Evolutionary conservation across 768 basidiomycete species (phyloP).

Genomic region (Lentinula detonsa): DNA sequence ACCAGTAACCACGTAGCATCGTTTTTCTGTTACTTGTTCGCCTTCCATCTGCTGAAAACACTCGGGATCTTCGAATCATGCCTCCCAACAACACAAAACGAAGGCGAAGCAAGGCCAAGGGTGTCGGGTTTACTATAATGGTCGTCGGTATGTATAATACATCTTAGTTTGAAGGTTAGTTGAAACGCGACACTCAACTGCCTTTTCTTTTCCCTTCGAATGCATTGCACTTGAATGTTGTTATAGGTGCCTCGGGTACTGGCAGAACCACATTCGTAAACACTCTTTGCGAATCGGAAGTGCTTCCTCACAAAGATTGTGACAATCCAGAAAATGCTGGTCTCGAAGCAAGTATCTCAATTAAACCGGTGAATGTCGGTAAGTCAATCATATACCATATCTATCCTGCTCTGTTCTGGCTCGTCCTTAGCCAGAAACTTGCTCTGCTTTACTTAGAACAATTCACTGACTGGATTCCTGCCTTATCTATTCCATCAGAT

Average conservation of each 20-base stretch:
- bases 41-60: not conserved
- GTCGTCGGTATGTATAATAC: constrained; percentile 64
- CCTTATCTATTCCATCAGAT: constrained; percentile 21
- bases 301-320: constrained; percentile 61
- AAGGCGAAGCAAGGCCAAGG: constrained; percentile 80
- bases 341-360: constrained; percentile 68
- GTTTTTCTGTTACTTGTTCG: not conserved
- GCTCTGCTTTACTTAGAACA: no score
- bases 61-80: constrained; percentile 23
- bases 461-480: not conserved
- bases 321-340: constrained; percentile 69
- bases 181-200: not conserved
- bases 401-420: not conserved
- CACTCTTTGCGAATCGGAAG: constrained; percentile 80
- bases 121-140: constrained; percentile 85
- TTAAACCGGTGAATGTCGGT: constrained; percentile 82
- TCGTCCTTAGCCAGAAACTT: no score
- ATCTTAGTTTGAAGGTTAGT: not conserved
- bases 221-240: not conserved
- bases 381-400: constrained; percentile 4
- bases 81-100: constrained; percentile 38
- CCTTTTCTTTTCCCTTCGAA: not conserved
- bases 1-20: not conserved
- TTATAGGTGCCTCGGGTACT: constrained; percentile 77
- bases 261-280: constrained; percentile 90